These are phyloP conservation scores for Apiotrichum veenhuisii DNA, from an alignment of 1,284 basidiomycete species.

Conservation along the genomic window DNA sequence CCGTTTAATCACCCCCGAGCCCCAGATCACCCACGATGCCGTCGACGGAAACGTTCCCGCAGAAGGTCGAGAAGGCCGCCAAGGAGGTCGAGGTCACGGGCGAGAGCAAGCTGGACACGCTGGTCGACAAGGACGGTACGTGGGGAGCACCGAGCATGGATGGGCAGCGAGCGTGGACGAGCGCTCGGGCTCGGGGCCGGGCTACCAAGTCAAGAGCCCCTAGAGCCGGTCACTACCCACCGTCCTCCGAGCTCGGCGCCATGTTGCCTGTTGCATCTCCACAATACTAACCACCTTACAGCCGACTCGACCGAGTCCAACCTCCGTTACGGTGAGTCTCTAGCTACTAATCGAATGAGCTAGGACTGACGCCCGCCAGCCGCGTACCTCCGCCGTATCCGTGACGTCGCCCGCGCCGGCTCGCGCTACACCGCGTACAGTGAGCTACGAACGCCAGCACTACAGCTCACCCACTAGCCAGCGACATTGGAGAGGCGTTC, in stretches of 20 bases:
- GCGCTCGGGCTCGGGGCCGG: too few relatives aligned
- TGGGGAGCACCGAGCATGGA: too few relatives aligned
- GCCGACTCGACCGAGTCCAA: slow-evolving; percentile 49
- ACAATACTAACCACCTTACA: not conserved
- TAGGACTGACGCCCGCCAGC: slow-evolving; percentile 54
- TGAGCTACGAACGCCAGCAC: slow-evolving; percentile 45
- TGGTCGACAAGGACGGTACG: slow-evolving; percentile 7
- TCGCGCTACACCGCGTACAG: slow-evolving; percentile 75
- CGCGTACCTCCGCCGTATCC: slow-evolving; percentile 73
- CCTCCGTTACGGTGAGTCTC: slow-evolving; percentile 44
- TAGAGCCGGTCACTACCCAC: too few relatives aligned
- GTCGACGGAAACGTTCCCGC: not conserved
- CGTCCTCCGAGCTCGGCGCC: too few relatives aligned
- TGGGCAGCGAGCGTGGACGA: too few relatives aligned
- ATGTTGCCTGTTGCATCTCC: too few relatives aligned
- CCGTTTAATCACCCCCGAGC: not conserved
- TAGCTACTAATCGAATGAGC: not conserved
- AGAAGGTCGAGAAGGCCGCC: slow-evolving; percentile 1
- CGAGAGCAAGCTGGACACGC: not conserved
- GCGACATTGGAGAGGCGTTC: slow-evolving; percentile 89
- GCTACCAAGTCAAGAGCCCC: too few relatives aligned
- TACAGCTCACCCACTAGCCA: slow-evolving; percentile 55
- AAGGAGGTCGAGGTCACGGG: not conserved
- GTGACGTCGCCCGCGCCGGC: slow-evolving; percentile 70
- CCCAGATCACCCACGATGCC: not conserved